Evolutionary conservation across 768 basidiomycete species (phyloP), one percentile per base, ranked within the genome.

Genomic region (Mycena venus): DNA sequence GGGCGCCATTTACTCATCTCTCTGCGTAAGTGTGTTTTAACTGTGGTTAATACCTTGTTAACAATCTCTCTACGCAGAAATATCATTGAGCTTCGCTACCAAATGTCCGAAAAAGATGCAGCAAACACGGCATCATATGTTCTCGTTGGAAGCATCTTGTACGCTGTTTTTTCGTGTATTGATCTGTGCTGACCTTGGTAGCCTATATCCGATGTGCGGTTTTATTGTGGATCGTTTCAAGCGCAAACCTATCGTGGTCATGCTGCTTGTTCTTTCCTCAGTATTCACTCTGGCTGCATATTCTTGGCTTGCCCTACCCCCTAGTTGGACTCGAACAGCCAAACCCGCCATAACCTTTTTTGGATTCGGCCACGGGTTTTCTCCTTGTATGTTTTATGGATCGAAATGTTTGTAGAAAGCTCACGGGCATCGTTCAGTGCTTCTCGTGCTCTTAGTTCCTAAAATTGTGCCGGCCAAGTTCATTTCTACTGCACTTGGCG

Each of bases 1-100:
- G 94, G 94, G 85, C 90, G 4, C 95, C 94, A 4, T 95, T 94
- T 79, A 90, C 90, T 14, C 94, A 95, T 78, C 90, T 96, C 51
- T 90, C 92, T 15, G 87, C 94, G 93, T 94, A 79, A 79, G 91
- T 81, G 34, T 9, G 55, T 58, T 56, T n/a, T 56, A 21, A 60
- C 42, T 23, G n/a, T 7, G 56, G 40, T 44, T 14, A 40, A 12
- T 38, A n/a, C 14, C 29, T 53, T 38, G 27, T 44, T 77, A 68
- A 70, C 77, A 21, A 23, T 14, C 36, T 36, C 17, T 12, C 53
- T 49, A 32, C 59, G 5, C 73, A 95, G 94, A 31, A 95, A 94
- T 78, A 88, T 96, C 65, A 90, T 96, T 27, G 90, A 95, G 78
- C 88, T 85, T 40, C 90, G 94, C 9, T 96, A 92, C 78, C 75